Evolutionary conservation across 352 stramenopile species (phyloP), one percentile per base, ranked within the genome.

Genomic region (Pythium aristosporum): DNA sequence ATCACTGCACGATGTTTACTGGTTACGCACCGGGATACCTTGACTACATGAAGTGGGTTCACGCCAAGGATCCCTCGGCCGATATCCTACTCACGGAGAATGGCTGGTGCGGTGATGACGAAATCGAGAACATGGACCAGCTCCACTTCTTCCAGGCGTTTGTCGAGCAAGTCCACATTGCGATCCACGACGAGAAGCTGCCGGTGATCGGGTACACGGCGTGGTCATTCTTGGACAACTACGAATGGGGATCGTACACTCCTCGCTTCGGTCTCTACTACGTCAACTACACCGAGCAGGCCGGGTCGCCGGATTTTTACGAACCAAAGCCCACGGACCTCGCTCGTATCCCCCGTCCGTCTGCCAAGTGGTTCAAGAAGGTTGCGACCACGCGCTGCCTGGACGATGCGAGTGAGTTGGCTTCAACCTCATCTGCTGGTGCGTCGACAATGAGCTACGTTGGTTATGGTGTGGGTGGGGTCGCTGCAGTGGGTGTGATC

Each of bases 171-270:
- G 73, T 94, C 30, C 73, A 89, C 67, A 77, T 67, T 56, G 82
- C 76, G 34, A 73, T 89, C 11, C 61, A 61, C 4, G 66, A 89
- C 25, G 64, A 88, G 10, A 73, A 83, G 10, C 87, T 94, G 47
- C 74, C 82, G 25, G 65, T 99, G 34, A 76, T 88, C 53, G 94
- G 91, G 6, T 99, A 98, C 75, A 98, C 91, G 72, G 89, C 84
- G 7, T 98, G 93, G 94, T 92, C 76, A 32, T 88, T 99, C 43
- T 63, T 98, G 47, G 91, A 98, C 68, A 98, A 98, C 65, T 98
- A 97, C 69, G 95, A 98, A 72, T 98, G 93, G 93, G 80, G 91
- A 2, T 87, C 79, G 16, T 90, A 79, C 63, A 70, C 73, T 25
- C 76, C 78, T 18, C 78, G 78, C 36, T 89, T 88, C 51, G 80